Evolutionary conservation across 2,329 filamentous ascomycete genomes (phyloP), one percentile per base, ranked within the genome.

Genomic region (Acephala macrosclerotiorum): DNA sequence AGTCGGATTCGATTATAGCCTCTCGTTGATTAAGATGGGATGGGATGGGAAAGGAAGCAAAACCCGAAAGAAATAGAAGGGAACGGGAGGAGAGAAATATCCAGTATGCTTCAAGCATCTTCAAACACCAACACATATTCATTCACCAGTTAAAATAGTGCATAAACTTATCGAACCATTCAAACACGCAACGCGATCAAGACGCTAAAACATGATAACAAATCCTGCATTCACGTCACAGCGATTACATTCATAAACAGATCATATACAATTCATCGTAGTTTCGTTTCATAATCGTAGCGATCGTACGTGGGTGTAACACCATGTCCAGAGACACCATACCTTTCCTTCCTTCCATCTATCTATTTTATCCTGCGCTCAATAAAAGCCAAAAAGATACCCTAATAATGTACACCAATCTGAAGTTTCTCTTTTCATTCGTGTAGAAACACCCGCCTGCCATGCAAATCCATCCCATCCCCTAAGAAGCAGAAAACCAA

Each of bases 391-490:
- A 22, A 12, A 53, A 16, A n/a, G 12, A 18, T 18, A 29, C 49
- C 25, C 22, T 53, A 53, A 9, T 53, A 53, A 53, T 53, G 49
- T 53, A 53, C 49, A 53, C 45, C n/a, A n/a, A 18, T 11, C 12
- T 18, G 26, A 53, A 18, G 14, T 7, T 14, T 16, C 29, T 53
- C 25, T 53, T 18, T 53, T 53, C 26, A 9, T 16, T 25, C 11
- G 4, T 11, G 18, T 9, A n/a, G 12, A 8, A 51, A 25, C 47
- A 51, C 20, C 47, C 8, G 20, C 47, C 25, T 51, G 49, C 29
- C 26, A 33, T 53, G 11, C 45, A 49, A 49, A 20, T 25, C 45
- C 45, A 53, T 53, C 49, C 49, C 49, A 26, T 53, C 26, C 22
- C 49, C 49, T 25, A 53, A 5, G 49, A 53, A 53, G 49, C 14